Conservation (phyloP, 345 rosid genomes). For the Ricinus communis region DNA sequence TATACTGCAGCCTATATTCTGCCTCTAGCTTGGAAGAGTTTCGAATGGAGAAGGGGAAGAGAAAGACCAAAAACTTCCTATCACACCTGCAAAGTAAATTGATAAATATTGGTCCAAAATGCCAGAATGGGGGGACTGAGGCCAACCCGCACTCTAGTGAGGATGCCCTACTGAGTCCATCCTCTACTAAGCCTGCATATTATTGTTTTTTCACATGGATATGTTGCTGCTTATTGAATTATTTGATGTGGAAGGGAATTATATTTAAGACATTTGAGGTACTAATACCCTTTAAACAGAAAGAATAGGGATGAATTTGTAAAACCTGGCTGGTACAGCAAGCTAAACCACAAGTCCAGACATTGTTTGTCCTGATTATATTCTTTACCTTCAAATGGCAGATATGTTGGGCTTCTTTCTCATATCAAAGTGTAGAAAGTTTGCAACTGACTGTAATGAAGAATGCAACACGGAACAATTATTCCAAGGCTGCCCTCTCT, state of each 20-base stretch:
- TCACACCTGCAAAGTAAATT: no score
- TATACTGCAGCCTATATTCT: no score
- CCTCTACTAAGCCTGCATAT: no score
- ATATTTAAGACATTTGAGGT: neutral
- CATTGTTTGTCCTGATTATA: neutral
- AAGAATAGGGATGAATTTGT: neutral
- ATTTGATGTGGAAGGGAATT: neutral
- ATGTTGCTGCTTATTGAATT: conserved; percentile 6
- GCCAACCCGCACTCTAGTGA: no score
- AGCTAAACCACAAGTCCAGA: neutral
- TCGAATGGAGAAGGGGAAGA: no score
- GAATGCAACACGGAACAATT: neutral
- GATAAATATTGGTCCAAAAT: no score
- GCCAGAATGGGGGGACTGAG: no score
- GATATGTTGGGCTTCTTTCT: neutral
- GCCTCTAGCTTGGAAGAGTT: no score
- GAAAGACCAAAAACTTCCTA: no score
- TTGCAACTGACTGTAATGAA: no score
- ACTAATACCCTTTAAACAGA: neutral
- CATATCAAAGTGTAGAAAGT: no score
- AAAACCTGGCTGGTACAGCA: neutral
- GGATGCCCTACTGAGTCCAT: no score
- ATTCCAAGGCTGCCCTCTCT: neutral
- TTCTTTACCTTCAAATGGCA: neutral
- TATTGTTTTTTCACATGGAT: neutral